Percentiles rank a stretch among this genome's conserved stretches.
phyloP scores from a whole-genome alignment of 345 rosid species.

The Salix udensis region DNA sequence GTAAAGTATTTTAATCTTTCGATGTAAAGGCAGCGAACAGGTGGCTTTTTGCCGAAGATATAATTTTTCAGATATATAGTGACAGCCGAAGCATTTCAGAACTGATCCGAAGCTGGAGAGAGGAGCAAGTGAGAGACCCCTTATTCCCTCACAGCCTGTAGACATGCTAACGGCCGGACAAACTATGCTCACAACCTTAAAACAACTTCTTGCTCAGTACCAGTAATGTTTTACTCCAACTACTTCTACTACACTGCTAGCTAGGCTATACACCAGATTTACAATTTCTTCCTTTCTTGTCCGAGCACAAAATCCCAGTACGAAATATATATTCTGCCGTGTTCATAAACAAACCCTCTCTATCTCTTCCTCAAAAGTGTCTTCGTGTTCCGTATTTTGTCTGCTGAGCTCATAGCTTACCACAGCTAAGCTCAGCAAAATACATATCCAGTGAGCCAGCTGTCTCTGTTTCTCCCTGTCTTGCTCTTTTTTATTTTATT shows the following conservation, averaged over 20 bases:
- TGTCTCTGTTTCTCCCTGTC: not conserved
- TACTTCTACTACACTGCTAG: not conserved
- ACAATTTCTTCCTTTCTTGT: not conserved
- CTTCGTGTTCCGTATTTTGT: not conserved
- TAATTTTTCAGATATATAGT: not conserved
- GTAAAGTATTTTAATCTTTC: no score
- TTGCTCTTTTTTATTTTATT: not conserved
- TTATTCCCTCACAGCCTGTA: not conserved
- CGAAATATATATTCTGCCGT: not conserved
- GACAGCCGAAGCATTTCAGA: not conserved
- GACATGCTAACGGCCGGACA: not conserved
- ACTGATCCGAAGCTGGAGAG: not conserved
- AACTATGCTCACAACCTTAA: no score
- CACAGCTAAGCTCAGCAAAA: conserved; percentile 7
- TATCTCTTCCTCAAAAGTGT: not conserved
- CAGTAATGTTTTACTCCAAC: not conserved
- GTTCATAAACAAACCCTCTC: not conserved
- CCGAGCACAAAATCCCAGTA: not conserved
- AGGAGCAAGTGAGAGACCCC: not conserved
- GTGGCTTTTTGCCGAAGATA: no score
- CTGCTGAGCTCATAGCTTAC: not conserved
- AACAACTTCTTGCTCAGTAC: no score
- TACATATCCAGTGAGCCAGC: not conserved
- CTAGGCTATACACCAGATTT: not conserved
- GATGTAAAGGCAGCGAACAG: no score